Evolutionary conservation across 352 stramenopile genomes (phyloP), one percentile per base, ranked within the genome.

Genomic region (Blastocystis sp.): DNA sequence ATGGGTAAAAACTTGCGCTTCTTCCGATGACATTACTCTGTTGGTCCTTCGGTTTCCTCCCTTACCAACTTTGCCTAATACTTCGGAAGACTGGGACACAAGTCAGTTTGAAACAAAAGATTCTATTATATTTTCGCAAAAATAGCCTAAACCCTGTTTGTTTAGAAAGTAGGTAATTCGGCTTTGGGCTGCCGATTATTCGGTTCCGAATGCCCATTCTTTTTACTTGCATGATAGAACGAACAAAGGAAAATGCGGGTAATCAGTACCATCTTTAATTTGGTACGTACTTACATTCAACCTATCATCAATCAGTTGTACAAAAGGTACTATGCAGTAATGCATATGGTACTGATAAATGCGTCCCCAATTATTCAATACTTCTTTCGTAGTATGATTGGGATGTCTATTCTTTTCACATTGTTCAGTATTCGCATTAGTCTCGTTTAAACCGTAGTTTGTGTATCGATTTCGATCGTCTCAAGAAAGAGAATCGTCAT

Each of bases 331-430:
- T 7, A 67, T 46, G 51, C 65, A 1, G 27, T 32, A 19, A 65
- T 65, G 46, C 71, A 83, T 43, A 67, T 63, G 27, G 29, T 83
- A 21, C 51, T 83, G 21, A 83, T 83, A n/a, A 83, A 83, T 83
- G 71, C 71, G 35, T 56, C 71, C n/a, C 24, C 24, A n/a, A 42
- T 32, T 4, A 46, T 83, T 12, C 71, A 83, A 43, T 63, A 54
- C 14, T 43, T 83, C 42, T 83, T 83, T 42, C 71, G 71, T 19
- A 83, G 71, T 51, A 83, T 83, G 71, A 66, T 83, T 39, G 71
- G 71, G 1, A 19, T 83, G 24, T 35, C 21, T 19, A 24, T 65
- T 32, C 27, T 66, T 43, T 29, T 24, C n/a, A 43, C 46, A n/a
- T 4, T 83, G 21, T 19, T 65, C 51, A 83, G 71, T 83, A 42